phyloP scores from a whole-genome alignment of 192 early-diverging fungal genomes.

The Coemansia sp. region DNA sequence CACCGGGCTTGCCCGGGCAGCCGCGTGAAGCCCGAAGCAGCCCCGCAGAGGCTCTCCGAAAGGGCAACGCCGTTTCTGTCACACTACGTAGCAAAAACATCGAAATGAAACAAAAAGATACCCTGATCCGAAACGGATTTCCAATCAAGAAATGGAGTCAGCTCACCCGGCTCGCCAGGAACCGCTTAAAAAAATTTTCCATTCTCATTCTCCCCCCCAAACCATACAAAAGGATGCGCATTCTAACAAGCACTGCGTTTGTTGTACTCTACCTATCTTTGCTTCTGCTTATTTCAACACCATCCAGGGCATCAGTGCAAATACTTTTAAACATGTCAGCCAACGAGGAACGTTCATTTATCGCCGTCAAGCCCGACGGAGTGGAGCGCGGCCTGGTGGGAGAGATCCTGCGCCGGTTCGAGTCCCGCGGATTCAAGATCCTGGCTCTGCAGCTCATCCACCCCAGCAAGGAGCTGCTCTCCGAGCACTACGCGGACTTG shows the following conservation, averaged over 20 bases:
- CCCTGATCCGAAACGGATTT: conserved; percentile 1
- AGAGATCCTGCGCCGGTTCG: conserved; percentile 93
- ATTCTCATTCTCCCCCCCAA: not conserved
- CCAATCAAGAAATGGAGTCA: no score
- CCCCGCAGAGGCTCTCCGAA: no score
- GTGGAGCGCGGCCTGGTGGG: conserved; percentile 85
- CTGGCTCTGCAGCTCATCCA: conserved; percentile 73
- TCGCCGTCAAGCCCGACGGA: conserved; percentile 56
- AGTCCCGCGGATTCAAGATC: conserved; percentile 86
- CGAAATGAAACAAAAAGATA: not conserved
- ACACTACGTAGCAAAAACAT: conserved; percentile 8
- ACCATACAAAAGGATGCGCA: conserved; percentile 18
- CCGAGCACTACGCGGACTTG: conserved; percentile 84
- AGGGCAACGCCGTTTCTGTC: no score
- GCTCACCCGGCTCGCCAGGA: no score
- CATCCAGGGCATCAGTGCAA: not conserved
- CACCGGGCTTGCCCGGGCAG: no score
- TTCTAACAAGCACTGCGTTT: conserved; percentile 14
- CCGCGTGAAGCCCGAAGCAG: no score
- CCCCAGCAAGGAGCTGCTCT: conserved; percentile 68
- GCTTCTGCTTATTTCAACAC: conserved; percentile 5
- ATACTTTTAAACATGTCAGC: conserved; percentile 27
- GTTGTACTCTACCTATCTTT: conserved; percentile 27
- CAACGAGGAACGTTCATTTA: conserved; percentile 54
- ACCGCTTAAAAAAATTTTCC: conserved; percentile 3